phyloP scores from a whole-genome alignment of 2,329 filamentous ascomycete species.

The Clathrospora elynae region DNA sequence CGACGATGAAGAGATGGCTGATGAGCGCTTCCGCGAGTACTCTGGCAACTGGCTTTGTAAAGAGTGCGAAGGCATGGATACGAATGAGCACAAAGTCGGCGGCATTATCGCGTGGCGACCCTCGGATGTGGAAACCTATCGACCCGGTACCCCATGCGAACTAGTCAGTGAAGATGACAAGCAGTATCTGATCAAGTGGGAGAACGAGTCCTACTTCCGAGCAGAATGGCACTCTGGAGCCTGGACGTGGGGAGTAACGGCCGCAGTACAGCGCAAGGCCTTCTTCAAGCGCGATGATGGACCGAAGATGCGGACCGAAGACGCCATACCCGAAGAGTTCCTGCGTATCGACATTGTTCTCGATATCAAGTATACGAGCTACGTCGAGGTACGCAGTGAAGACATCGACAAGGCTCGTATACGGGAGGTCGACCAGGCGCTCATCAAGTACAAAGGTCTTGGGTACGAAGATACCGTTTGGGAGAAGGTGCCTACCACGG shows the following conservation, averaged over 20 bases:
- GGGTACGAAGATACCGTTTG: constrained; percentile 90
- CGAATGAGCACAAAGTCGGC: constrained; percentile 67
- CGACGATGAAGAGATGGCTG: constrained; percentile 57
- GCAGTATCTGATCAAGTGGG: constrained; percentile 93
- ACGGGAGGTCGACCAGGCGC: constrained; percentile 71
- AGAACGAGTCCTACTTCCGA: constrained; percentile 76
- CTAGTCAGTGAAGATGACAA: constrained; percentile 75
- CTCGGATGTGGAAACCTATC: constrained; percentile 61
- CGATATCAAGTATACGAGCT: constrained; percentile 70
- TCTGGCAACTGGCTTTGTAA: constrained; percentile 77
- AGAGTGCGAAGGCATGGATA: constrained; percentile 69
- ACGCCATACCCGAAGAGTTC: constrained; percentile 87
- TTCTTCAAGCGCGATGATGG: constrained; percentile 74
- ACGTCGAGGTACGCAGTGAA: constrained; percentile 63
- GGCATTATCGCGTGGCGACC: constrained; percentile 90
- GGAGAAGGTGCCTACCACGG: constrained; percentile 74
- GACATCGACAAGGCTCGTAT: constrained; percentile 74
- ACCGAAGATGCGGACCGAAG: constrained; percentile 71
- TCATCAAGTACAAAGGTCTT: constrained; percentile 91
- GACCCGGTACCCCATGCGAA: constrained; percentile 58
- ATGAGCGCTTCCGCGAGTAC: constrained; percentile 74
- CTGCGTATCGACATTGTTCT: constrained; percentile 89
- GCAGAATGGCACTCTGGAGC: constrained; percentile 85
- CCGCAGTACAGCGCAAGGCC: constrained; percentile 67
- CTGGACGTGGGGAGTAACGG: constrained; percentile 80